Percentiles rank a stretch among this genome's conserved stretches.
phyloP scores from a whole-genome alignment of 2,329 filamentous ascomycete species.

The Cladobotryum mycophilum region DNA sequence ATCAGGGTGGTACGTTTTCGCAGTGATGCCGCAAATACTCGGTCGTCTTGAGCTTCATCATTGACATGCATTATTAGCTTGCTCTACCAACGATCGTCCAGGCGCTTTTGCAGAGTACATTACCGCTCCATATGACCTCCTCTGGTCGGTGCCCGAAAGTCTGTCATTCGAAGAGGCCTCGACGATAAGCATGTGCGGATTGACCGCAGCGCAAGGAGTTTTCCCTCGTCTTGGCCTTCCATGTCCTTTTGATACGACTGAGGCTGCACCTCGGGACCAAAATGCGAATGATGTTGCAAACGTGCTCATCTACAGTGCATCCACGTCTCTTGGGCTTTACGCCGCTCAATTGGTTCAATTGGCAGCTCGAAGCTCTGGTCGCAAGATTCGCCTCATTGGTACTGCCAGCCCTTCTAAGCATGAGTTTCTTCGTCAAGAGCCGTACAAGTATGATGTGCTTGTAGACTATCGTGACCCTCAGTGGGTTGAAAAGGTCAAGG shows the following conservation, averaged over 20 bases:
- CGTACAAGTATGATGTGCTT: conserved; percentile 32
- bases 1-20: conserved; percentile 29
- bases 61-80: conserved; percentile 19
- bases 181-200: conserved; percentile 32
- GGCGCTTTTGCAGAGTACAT: conserved; percentile 41
- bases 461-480: conserved; percentile 31
- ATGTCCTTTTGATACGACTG: conserved; percentile 23
- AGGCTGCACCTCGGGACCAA: background rate
- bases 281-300: background rate
- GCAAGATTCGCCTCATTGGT: conserved; percentile 21
- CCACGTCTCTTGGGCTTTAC: conserved; percentile 28
- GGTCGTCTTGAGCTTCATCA: no score
- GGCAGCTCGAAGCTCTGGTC: conserved; percentile 6
- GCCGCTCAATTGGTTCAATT: conserved; percentile 24
- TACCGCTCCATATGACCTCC: conserved; percentile 27
- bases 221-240: conserved; percentile 31
- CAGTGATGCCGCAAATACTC: background rate
- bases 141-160: conserved; percentile 29
- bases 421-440: conserved; percentile 21
- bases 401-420: conserved; percentile 23
- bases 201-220: conserved; percentile 38
- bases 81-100: conserved; percentile 33
- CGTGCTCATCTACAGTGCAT: conserved; percentile 28
- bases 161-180: conserved; percentile 33
- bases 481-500: conserved; percentile 27